Percentiles rank a stretch among this genome's conserved stretches.
phyloP scores from a whole-genome alignment of 768 basidiomycete species.

The Amylocystis lapponica region DNA sequence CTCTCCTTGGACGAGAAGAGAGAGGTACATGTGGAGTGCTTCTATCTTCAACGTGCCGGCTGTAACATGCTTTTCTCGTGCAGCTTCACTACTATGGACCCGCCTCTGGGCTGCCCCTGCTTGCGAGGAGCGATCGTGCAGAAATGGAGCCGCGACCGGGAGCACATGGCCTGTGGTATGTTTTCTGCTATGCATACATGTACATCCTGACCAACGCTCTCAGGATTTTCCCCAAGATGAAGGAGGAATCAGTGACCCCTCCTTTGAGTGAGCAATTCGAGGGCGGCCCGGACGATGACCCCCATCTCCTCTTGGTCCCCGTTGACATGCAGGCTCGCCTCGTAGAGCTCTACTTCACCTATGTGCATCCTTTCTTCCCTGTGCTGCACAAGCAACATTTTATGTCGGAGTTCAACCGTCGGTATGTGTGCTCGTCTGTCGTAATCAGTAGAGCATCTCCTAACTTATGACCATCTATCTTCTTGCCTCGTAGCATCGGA shows the following conservation, averaged over 20 bases:
- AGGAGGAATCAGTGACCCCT: neutral
- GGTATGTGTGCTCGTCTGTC: neutral
- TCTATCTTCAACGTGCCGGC: too few species aligned
- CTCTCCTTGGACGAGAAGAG: constrained; percentile 72
- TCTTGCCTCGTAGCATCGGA: neutral
- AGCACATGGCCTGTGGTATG: constrained; percentile 36
- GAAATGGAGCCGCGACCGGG: constrained; percentile 65
- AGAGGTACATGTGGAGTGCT: constrained; percentile 50
- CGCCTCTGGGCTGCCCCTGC: constrained; percentile 68
- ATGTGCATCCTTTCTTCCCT: constrained; percentile 81
- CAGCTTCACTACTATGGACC: constrained; percentile 84
- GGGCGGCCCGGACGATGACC: constrained; percentile 1
- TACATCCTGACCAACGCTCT: neutral
- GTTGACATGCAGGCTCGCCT: constrained; percentile 59
- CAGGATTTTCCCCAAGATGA: constrained; percentile 3
- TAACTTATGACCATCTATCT: neutral
- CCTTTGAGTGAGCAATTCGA: neutral
- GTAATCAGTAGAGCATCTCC: neutral
- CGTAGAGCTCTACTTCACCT: constrained; percentile 72
- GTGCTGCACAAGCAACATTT: constrained; percentile 72
- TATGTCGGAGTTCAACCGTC: constrained; percentile 50
- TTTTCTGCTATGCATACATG: neutral
- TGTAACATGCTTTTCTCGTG: too few species aligned
- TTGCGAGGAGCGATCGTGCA: constrained; percentile 59
- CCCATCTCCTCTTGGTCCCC: constrained; percentile 44